Evolutionary conservation across 2,329 filamentous ascomycete species (phyloP), one percentile per base, ranked within the genome.

Genomic region (Sordariomycetes sp.): DNA sequence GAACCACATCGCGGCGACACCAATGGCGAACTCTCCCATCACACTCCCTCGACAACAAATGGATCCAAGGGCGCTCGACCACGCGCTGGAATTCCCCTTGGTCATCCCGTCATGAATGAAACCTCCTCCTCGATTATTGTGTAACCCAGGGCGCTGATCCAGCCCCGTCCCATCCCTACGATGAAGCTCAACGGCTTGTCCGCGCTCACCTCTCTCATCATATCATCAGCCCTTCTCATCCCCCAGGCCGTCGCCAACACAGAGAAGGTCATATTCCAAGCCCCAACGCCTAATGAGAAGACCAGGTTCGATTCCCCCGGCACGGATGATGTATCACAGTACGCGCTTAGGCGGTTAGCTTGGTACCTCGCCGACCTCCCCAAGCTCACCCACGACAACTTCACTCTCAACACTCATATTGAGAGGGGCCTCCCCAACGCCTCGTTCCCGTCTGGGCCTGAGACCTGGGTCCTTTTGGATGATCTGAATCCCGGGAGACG

Each of bases 251-350:
- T 63, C 24, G 90, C 88, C 69, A 97, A 99, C 70, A 87, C 88
- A 58, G 94, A 97, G 70, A 99, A 99, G 74, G 79, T 82, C 64
- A 90, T 97, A 66, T 97, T 99, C 74, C 76, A 87, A 40, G 90
- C 83, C 24, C 91, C 28, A 32, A 32, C 28, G 4, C 28, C 28
- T 8, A 8, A 32, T 32, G 94, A 97, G 70, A 99, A 99, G 74
- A 79, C 82, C 64, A 90, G 97, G 66, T 97, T 99, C 74, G 76
- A 87, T 37, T 90, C 83, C 24, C 91, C 92, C 12, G 68, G 74
- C 35, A 71, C 77, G 35, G 70, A 76, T 58, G 71, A 88, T 53
- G 81, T 86, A 40, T 71, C 79, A 58, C 69, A 75, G 55, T 77
- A 52, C 20, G 60, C 63, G 11, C 61, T 65, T 18, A 60, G 46